A percentile compares a stretch with the other conserved stretches of the same genome.
Conservation (phyloP, 2,329 filamentous ascomycete species). For the Fulvia fulva region DNA sequence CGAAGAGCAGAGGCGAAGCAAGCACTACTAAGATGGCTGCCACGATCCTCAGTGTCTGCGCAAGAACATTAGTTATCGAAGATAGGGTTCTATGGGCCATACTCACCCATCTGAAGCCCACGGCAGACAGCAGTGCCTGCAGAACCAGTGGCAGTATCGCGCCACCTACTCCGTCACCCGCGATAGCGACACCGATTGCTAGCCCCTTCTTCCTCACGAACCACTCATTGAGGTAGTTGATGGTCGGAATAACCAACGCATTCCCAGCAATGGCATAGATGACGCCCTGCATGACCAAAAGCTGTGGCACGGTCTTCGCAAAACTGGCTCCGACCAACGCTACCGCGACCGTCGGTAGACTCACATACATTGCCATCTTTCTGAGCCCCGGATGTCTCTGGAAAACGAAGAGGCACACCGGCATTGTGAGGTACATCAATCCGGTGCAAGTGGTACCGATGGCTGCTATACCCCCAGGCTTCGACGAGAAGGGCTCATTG, state of each 20-base stretch:
- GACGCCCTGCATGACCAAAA: constrained; percentile 40
- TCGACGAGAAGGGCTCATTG: constrained; percentile 21
- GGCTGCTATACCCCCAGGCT: constrained; percentile 37
- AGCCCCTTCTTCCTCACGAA: constrained; percentile 40
- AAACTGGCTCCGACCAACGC: constrained; percentile 38
- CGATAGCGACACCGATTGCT: constrained; percentile 47
- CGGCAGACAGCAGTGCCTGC: constrained; percentile 40
- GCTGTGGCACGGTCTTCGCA: constrained; percentile 34
- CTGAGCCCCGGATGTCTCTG: constrained; percentile 33
- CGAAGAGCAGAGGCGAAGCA: constrained; percentile 14
- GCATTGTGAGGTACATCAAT: constrained; percentile 46
- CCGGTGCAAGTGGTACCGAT: constrained; percentile 41
- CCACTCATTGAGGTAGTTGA: constrained; percentile 20
- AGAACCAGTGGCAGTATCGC: constrained; percentile 45
- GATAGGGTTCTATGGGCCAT: no score
- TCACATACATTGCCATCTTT: constrained; percentile 28
- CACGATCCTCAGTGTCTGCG: constrained; percentile 16
- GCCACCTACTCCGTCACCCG: constrained; percentile 44
- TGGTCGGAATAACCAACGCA: constrained; percentile 17
- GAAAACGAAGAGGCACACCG: constrained; percentile 38
- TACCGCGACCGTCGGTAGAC: constrained; percentile 35
- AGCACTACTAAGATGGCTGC: constrained; percentile 14
- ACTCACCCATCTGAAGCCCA: constrained; percentile 35
- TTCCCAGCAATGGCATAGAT: constrained; percentile 32
- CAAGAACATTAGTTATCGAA: no score